Percentiles rank a stretch among this genome's conserved stretches.
Evolutionary conservation across 2,329 filamentous ascomycete species (phyloP).

Genomic region (Pseudocercospora eumusae): DNA sequence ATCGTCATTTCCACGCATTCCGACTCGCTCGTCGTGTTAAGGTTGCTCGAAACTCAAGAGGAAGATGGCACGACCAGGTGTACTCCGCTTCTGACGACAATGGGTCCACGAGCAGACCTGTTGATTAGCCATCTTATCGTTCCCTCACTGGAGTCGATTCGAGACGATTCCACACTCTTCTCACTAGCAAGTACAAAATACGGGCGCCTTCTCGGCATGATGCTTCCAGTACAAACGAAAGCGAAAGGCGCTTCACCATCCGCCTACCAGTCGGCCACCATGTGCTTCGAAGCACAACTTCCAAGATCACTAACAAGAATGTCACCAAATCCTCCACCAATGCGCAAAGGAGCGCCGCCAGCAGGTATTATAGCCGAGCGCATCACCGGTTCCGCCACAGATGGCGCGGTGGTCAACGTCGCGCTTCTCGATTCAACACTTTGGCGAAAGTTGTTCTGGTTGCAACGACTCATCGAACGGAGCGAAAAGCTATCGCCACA

Average conservation of each 20-base stretch:
- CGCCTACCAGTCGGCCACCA: constrained; percentile 6
- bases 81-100: constrained; percentile 32
- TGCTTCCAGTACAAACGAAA: constrained; percentile 13
- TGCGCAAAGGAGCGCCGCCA: constrained; percentile 41
- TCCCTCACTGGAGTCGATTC: constrained; percentile 5
- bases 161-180: constrained; percentile 13
- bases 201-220: constrained; percentile 35
- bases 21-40: constrained; percentile 56
- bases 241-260: constrained; percentile 1
- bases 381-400: constrained; percentile 53
- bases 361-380: constrained; percentile 49
- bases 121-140: constrained; percentile 31
- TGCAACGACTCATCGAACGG: constrained; percentile 64
- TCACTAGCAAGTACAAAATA: constrained; percentile 32
- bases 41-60: constrained; percentile 44
- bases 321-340: constrained; percentile 45
- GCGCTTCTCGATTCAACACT: constrained; percentile 62
- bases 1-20: constrained; percentile 58
- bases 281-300: constrained; percentile 46
- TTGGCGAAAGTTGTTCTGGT: constrained; percentile 69
- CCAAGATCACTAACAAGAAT: constrained; percentile 51
- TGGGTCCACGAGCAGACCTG: constrained; percentile 28
- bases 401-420: constrained; percentile 60
- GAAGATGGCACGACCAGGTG: constrained; percentile 33
- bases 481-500: constrained; percentile 37